A percentile compares a stretch with the other conserved stretches of the same genome.
phyloP scores from a whole-genome alignment of 2,329 filamentous ascomycete species.

The Claviceps arundinis region DNA sequence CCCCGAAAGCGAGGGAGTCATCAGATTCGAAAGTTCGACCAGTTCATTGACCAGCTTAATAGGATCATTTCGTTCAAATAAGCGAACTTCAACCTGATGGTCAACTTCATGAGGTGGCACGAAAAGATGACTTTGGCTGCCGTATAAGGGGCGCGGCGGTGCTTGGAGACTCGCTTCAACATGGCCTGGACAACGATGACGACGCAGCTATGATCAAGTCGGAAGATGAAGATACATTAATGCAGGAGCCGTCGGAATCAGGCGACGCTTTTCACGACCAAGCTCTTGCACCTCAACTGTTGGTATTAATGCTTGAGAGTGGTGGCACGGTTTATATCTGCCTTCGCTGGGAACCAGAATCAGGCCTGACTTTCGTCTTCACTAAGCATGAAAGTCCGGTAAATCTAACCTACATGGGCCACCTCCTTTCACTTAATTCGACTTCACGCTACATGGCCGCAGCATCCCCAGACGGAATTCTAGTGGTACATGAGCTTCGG shows the following conservation, averaged over 20 bases:
- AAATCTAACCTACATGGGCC: slow-evolving; percentile 45
- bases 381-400: slow-evolving; percentile 46
- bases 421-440: slow-evolving; percentile 64
- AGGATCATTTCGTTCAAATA: slow-evolving; percentile 71
- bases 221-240: slow-evolving; percentile 27
- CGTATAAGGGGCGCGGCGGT: slow-evolving; percentile 69
- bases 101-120: slow-evolving; percentile 61
- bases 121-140: slow-evolving; percentile 65
- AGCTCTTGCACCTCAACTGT: slow-evolving; percentile 58
- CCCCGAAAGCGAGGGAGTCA: background rate
- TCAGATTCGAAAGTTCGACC: background rate
- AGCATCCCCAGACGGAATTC: slow-evolving; percentile 53
- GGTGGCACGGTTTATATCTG: slow-evolving; percentile 69
- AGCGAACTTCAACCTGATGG: slow-evolving; percentile 58
- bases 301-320: slow-evolving; percentile 63
- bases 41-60: slow-evolving; percentile 6
- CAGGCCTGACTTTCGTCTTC: slow-evolving; percentile 45
- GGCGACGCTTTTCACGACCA: slow-evolving; percentile 3
- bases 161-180: slow-evolving; percentile 45
- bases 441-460: slow-evolving; percentile 56
- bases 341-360: slow-evolving; percentile 32
- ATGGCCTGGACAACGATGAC: slow-evolving; percentile 19
- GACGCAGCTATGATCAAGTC: slow-evolving; percentile 19
- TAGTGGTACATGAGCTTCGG: slow-evolving; percentile 60
- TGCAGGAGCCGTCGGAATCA: slow-evolving; percentile 16